These are phyloP conservation scores for Cymbopogon citratus DNA, from an alignment of 176 grass and related monocot genomes.

Conservation along the genomic window DNA sequence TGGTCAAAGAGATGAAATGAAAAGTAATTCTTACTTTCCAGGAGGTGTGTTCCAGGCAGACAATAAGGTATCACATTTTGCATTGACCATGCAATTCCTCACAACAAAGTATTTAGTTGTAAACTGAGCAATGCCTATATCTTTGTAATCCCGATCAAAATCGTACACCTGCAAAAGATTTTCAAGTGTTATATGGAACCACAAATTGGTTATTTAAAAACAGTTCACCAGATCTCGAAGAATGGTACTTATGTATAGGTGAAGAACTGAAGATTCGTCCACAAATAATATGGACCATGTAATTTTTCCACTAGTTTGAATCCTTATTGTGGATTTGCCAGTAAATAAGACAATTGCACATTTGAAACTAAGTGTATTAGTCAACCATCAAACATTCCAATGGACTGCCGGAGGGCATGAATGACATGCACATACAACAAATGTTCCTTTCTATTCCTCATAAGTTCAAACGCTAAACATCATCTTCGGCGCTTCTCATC, in stretches of 20 bases:
- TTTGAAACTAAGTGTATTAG: neutral
- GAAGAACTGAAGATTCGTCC: neutral
- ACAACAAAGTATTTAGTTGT: slow-evolving; percentile 95
- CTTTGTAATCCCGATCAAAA: slow-evolving; percentile 98
- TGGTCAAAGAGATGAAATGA: neutral
- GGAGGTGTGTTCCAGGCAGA: slow-evolving; percentile 95
- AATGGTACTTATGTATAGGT: neutral
- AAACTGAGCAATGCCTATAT: slow-evolving; percentile 85
- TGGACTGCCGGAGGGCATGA: neutral
- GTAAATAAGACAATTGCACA: neutral
- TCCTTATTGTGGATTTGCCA: neutral
- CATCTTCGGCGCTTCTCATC: neutral
- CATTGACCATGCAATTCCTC: slow-evolving; percentile 82
- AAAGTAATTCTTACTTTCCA: slow-evolving; percentile 69
- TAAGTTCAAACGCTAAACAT: neutral
- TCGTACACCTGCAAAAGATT: slow-evolving; percentile 63
- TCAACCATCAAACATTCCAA: neutral
- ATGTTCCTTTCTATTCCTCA: neutral
- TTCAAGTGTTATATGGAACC: slow-evolving; percentile 13
- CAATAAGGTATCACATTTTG: slow-evolving; percentile 89
- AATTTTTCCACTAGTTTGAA: neutral
- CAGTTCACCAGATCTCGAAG: neutral
- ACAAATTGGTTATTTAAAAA: neutral
- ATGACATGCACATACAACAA: neutral
- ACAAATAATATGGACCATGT: neutral